These are phyloP conservation scores for Basipetospora chlamydospora DNA, from an alignment of 2,329 filamentous ascomycete genomes.

Conservation along the genomic window DNA sequence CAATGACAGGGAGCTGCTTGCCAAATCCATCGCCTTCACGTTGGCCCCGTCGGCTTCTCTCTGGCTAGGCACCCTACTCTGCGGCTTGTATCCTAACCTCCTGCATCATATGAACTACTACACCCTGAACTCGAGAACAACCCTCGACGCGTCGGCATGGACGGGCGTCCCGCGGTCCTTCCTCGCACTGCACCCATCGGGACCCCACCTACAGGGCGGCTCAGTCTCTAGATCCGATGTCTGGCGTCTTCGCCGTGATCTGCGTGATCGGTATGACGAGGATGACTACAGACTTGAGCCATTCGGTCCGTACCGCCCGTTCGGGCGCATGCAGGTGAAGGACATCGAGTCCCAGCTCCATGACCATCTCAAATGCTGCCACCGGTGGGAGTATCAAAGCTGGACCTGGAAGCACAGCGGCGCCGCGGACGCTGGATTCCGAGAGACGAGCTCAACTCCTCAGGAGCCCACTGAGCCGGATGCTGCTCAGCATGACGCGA, in stretches of 20 bases:
- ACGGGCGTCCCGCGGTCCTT: background rate
- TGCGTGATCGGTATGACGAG: background rate
- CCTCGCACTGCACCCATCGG: background rate
- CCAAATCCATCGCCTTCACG: background rate
- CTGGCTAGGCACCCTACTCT: background rate
- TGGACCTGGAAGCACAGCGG: background rate
- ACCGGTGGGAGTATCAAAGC: background rate
- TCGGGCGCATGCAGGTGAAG: background rate
- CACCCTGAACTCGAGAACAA: background rate
- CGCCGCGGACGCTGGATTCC: background rate
- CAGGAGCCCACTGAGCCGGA: background rate
- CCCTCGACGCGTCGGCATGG: background rate
- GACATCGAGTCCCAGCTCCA: background rate
- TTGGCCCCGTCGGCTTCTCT: background rate
- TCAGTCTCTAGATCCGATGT: background rate
- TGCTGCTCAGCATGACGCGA: background rate
- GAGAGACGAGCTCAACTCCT: no score
- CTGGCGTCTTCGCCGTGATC: conserved; percentile 1
- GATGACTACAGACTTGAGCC: background rate
- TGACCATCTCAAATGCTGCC: background rate
- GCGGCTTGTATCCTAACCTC: background rate
- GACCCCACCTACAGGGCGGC: background rate
- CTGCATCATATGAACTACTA: background rate
- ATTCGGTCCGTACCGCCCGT: background rate
- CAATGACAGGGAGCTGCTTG: background rate